Evolutionary conservation across 345 rosid species (phyloP), one percentile per base, ranked within the genome.

Genomic region (Hibiscus trionum): DNA sequence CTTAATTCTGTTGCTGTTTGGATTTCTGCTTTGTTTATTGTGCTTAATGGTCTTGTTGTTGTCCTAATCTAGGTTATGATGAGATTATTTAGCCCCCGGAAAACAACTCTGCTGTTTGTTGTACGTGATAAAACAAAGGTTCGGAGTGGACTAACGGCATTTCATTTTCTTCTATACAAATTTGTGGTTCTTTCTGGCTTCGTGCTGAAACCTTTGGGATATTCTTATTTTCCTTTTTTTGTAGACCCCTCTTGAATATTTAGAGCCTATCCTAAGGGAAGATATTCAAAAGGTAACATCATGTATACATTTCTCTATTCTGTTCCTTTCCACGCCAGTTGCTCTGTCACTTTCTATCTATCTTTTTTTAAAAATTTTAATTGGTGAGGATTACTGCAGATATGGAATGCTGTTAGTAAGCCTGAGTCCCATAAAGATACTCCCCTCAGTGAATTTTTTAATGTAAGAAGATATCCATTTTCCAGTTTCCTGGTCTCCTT

Each of bases 81-180:
- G 89, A 85, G 88, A 10, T 76, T 93, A 79, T 91, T 93, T 77
- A 88, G 93, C 80, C 98, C 97, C 19, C 91, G 97, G 33, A 93
- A 88, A 78, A 93, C 94, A 61, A 93, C 96, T 53, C 79, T 91
- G 81, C 79, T 91, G 76, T 93, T 93, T 77, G 96, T 93, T 73
- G 78, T 93, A 72, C 97, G 98, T 74, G 98, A 91, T 80, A 87
- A 90, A 79, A 83, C 97, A 70, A 88, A 83, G 96, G 97, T 91
- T 53, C 53, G 78, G 53, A 35, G 24, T 61, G 78, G 57, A 33
- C 35, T 63, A 65, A 4, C 66, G 55, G 72, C 53, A 24, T 69
- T 61, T 19, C 31, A 19, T 55, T 73, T 53, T 46, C 15, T 46
- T 59, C 21, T 31, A 44, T 71, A 11, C 29, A 10, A 59, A 56